Percentiles rank a stretch among this genome's conserved stretches.
These are phyloP conservation scores for Echites panduratus DNA, from an alignment of 257 asterid genomes.

Conservation along the genomic window DNA sequence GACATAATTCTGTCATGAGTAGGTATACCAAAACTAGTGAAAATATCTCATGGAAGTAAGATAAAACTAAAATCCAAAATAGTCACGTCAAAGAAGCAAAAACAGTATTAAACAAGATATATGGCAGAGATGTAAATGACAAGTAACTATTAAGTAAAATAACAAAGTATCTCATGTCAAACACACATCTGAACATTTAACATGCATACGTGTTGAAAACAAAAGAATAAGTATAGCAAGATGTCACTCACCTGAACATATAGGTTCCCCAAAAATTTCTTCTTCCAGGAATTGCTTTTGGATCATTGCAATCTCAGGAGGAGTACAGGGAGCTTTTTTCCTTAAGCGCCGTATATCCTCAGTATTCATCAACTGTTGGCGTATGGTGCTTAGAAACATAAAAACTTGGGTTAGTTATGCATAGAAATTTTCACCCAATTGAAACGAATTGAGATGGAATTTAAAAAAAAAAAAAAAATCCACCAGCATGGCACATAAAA, in stretches of 20 bases:
- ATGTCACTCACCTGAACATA: constrained; percentile 49
- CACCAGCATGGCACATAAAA: too few species aligned
- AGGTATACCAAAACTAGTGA: neutral
- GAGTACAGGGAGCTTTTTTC: constrained; percentile 88
- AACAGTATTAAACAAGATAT: neutral
- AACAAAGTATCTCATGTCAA: neutral
- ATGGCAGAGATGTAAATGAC: neutral
- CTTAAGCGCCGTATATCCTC: constrained; percentile 77
- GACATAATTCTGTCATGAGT: neutral
- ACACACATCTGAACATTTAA: neutral
- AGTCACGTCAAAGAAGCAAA: neutral
- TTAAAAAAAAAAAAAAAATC: too few species aligned
- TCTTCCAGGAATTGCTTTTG: constrained; percentile 60
- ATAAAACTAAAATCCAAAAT: neutral
- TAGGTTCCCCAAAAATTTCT: constrained; percentile 47
- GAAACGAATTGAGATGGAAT: too few species aligned
- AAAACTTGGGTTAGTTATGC: constrained; percentile 15
- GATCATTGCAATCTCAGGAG: constrained; percentile 60
- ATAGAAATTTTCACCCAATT: too few species aligned
- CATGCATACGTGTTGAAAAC: too few species aligned
- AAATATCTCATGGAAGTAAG: neutral
- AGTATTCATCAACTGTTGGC: constrained; percentile 62
- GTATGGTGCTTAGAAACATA: constrained; percentile 47
- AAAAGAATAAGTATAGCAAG: neutral
- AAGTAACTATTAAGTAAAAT: neutral